Evolutionary conservation across 495 filamentous ascomycete species (phyloP).

Genomic region (Mytilinidion resinicola): DNA sequence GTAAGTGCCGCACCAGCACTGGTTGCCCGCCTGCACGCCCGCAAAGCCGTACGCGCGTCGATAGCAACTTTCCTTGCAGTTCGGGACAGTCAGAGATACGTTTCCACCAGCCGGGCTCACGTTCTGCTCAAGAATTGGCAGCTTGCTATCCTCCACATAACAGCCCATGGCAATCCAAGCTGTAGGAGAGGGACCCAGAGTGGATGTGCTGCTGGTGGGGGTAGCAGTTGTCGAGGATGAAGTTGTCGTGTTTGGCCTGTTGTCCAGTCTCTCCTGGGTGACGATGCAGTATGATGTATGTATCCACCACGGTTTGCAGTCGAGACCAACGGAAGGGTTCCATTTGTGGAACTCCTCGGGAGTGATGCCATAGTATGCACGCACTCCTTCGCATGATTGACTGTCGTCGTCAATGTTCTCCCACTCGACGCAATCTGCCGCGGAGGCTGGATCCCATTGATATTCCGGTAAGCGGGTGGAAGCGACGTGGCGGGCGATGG

Average conservation of each 20-base stretch:
- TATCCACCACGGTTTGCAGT: slow-evolving; percentile 8
- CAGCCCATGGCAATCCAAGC: slow-evolving; percentile 3
- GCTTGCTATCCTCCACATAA: background rate
- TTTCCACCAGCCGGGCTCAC: slow-evolving; percentile 3
- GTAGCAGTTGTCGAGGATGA: background rate
- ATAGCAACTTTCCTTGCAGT: slow-evolving; percentile 12
- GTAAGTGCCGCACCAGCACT: slow-evolving; percentile 32
- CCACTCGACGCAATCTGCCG: slow-evolving; percentile 7
- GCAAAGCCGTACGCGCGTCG: slow-evolving; percentile 2
- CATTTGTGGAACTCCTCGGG: slow-evolving; percentile 7
- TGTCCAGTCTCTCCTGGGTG: background rate
- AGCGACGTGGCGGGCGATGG: background rate
- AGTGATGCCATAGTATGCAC: slow-evolving; percentile 2
- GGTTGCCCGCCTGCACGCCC: slow-evolving; percentile 26
- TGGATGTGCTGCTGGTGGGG: background rate
- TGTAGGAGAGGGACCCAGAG: slow-evolving; percentile 4
- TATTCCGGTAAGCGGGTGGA: background rate
- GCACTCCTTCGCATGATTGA: slow-evolving; percentile 4
- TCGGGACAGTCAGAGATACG: slow-evolving; percentile 5
- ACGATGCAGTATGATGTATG: slow-evolving; percentile 14
- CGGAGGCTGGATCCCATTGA: slow-evolving; percentile 6
- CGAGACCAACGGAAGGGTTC: slow-evolving; percentile 8
- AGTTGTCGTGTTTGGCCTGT: background rate
- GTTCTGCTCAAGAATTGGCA: slow-evolving; percentile 4
- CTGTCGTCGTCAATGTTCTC: slow-evolving; percentile 2